A percentile compares a stretch with the other conserved stretches of the same genome.
phyloP scores from a whole-genome alignment of 2,329 filamentous ascomycete genomes.

The Cordyceps tenuipes region DNA sequence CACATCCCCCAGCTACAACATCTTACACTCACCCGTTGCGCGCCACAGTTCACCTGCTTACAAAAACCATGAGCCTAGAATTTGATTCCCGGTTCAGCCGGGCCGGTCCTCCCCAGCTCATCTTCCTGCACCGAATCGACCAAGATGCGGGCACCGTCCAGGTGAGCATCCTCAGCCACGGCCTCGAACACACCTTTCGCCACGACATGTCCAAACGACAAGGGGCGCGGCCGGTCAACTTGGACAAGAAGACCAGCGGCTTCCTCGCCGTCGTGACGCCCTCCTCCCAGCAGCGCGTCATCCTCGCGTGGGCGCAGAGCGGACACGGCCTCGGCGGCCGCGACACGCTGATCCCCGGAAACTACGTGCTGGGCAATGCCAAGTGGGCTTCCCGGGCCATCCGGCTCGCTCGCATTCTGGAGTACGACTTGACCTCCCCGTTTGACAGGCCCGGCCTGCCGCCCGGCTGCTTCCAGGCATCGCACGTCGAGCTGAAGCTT shows the following conservation, averaged over 20 bases:
- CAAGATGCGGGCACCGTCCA: not conserved
- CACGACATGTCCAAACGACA: not conserved
- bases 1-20: too few species aligned
- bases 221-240: too few species aligned
- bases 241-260: not conserved
- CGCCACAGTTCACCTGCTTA: too few species aligned
- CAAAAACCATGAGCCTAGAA: not conserved
- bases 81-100: not conserved
- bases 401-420: constrained; percentile 21
- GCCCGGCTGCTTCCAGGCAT: constrained; percentile 20
- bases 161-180: not conserved
- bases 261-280: not conserved
- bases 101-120: not conserved
- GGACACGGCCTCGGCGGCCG: constrained; percentile 21
- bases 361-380: constrained; percentile 21
- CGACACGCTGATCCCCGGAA: constrained; percentile 21
- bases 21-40: too few species aligned
- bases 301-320: constrained; percentile 4
- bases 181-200: not conserved
- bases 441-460: constrained; percentile 19
- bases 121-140: not conserved
- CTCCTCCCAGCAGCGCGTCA: not conserved
- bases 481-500: constrained; percentile 34
- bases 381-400: constrained; percentile 26
- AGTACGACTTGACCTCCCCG: constrained; percentile 20